Conservation (phyloP, 352 stramenopile species). For the Phytopythium sindhum region DNA sequence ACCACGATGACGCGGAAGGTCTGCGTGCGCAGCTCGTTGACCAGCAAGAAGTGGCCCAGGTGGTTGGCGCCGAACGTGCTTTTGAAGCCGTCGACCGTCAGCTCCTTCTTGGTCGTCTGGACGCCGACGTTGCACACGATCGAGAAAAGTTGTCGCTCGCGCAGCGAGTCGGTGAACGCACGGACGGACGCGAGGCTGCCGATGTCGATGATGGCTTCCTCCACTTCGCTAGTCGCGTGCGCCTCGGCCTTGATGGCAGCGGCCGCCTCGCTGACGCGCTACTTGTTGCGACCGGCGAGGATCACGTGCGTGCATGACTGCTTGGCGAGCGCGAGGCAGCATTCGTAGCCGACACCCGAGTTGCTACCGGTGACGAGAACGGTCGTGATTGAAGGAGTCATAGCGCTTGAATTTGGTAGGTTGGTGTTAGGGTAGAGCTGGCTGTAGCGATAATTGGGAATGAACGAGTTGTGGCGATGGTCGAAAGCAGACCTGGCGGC, state of each 20-base stretch:
- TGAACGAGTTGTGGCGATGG: background rate
- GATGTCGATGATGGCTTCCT: slow-evolving; percentile 3
- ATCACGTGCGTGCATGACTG: slow-evolving; percentile 13
- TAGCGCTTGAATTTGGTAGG: background rate
- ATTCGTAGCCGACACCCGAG: slow-evolving; percentile 3
- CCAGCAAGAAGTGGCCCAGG: slow-evolving; percentile 3
- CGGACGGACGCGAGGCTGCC: background rate
- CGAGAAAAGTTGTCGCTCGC: slow-evolving; percentile 5
- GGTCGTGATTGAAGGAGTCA: background rate
- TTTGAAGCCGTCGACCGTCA: slow-evolving; percentile 3
- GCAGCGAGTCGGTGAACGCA: background rate
- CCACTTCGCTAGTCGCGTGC: slow-evolving; percentile 1
- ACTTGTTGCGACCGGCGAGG: slow-evolving; percentile 1
- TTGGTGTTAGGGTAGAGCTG: background rate
- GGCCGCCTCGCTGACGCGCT: slow-evolving; percentile 11
- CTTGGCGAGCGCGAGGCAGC: slow-evolving; percentile 4
- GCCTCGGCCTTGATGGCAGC: background rate
- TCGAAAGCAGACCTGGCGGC: no score
- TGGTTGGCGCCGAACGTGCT: slow-evolving; percentile 4
- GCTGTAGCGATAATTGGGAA: background rate
- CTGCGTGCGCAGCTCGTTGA: slow-evolving; percentile 12
- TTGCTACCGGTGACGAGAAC: slow-evolving; percentile 7
- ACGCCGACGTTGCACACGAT: slow-evolving; percentile 6
- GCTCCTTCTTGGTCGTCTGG: slow-evolving; percentile 4
- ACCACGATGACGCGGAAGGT: slow-evolving; percentile 27